A percentile compares a stretch with the other conserved stretches of the same genome.
Conservation (phyloP, 192 early-diverging fungal genomes). For the Coemansia umbellata region DNA sequence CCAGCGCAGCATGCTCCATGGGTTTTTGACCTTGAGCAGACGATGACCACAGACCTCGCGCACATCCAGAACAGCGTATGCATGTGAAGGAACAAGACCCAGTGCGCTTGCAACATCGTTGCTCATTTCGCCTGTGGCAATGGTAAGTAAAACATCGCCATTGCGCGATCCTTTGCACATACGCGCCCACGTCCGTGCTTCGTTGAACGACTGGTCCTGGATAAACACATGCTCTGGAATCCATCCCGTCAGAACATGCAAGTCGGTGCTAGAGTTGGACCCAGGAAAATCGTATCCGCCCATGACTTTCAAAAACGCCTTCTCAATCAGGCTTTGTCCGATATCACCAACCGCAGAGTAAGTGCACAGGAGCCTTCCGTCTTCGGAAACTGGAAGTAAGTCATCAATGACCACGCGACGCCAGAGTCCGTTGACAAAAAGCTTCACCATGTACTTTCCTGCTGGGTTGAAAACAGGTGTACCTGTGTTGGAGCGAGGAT, state of each 20-base stretch:
- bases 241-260: constrained; percentile 89
- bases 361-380: constrained; percentile 80
- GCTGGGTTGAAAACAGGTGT: constrained; percentile 76
- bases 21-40: constrained; percentile 85
- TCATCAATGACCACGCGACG: constrained; percentile 87
- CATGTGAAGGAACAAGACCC: constrained; percentile 85
- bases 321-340: constrained; percentile 76
- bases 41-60: constrained; percentile 58
- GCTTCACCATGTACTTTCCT: constrained; percentile 86
- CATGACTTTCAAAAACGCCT: constrained; percentile 95
- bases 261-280: constrained; percentile 89
- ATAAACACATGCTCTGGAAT: constrained; percentile 90
- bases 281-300: constrained; percentile 95
- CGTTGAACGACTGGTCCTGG: constrained; percentile 59
- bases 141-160: constrained; percentile 76
- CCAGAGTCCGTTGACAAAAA: constrained; percentile 81
- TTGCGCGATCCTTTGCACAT: constrained; percentile 62
- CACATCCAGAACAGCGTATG: constrained; percentile 78
- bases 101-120: constrained; percentile 59
- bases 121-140: constrained; percentile 78
- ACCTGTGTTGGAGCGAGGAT: constrained; percentile 71
- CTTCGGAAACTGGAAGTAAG: constrained; percentile 68
- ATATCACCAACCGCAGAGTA: constrained; percentile 61
- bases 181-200: constrained; percentile 68
- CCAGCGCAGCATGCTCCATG: constrained; percentile 90